Conservation (phyloP, 352 stramenopile genomes). For the Phytopythium oedochilum region DNA sequence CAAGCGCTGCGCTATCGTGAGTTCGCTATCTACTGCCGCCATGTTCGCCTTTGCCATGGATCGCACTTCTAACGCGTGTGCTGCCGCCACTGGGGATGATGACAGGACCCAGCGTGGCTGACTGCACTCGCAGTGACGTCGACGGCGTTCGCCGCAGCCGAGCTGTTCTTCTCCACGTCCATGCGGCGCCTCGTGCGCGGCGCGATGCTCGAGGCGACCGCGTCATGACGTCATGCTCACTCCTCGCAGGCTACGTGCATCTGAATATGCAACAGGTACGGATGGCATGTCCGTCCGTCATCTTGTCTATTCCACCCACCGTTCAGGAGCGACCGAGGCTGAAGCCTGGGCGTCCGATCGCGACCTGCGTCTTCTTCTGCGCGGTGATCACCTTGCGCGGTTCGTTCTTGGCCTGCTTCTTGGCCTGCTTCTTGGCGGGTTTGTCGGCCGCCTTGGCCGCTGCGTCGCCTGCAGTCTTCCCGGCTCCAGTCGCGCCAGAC, state of each 20-base stretch:
- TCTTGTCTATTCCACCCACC: neutral
- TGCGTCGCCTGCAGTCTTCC: slow-evolving; percentile 3
- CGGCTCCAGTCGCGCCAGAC: neutral
- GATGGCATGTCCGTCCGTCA: too few relatives aligned
- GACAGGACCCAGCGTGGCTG: slow-evolving; percentile 35
- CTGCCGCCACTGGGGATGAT: too few relatives aligned
- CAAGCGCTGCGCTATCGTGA: slow-evolving; percentile 54
- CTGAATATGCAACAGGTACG: neutral
- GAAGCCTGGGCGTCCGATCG: slow-evolving; percentile 75
- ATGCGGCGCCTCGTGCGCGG: slow-evolving; percentile 18
- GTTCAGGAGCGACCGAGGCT: slow-evolving; percentile 67
- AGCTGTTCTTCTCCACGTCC: slow-evolving; percentile 34
- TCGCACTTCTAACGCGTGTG: too few relatives aligned
- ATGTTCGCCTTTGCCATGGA: too few relatives aligned
- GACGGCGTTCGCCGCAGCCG: slow-evolving; percentile 27
- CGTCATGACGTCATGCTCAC: neutral
- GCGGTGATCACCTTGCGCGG: slow-evolving; percentile 40
- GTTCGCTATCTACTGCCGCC: slow-evolving; percentile 15
- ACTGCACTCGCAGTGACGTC: slow-evolving; percentile 26
- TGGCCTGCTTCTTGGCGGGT: slow-evolving; percentile 13
- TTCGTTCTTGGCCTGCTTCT: slow-evolving; percentile 32
- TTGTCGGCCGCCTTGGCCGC: slow-evolving; percentile 4
- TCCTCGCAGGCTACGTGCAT: neutral
- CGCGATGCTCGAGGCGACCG: slow-evolving; percentile 3
- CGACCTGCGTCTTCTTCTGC: slow-evolving; percentile 73